These are phyloP conservation scores for Phylloporus rhodoxanthus DNA, from an alignment of 768 basidiomycete species.

Conservation along the genomic window DNA sequence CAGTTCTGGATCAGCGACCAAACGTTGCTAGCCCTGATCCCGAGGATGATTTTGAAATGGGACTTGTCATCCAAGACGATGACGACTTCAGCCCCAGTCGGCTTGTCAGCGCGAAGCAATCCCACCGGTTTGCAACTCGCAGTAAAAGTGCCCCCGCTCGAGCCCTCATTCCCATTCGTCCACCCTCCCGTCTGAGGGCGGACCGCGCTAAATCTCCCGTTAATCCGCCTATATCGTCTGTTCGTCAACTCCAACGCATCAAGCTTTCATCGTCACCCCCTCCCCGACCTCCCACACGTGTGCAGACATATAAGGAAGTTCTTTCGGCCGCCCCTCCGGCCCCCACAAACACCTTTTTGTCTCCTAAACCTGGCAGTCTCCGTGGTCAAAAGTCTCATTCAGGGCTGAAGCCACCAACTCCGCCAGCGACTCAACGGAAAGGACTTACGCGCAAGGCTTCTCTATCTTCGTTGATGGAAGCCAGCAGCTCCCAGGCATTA, in stretches of 20 bases:
- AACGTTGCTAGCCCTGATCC: constrained; percentile 56
- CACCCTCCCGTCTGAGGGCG: constrained; percentile 54
- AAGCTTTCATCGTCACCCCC: constrained; percentile 68
- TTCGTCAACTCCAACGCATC: constrained; percentile 62
- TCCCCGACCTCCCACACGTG: constrained; percentile 43
- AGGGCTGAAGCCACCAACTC: constrained; percentile 70
- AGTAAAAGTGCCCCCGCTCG: constrained; percentile 58
- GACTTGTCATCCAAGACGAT: constrained; percentile 79
- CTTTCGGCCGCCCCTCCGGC: constrained; percentile 44
- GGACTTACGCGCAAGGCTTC: constrained; percentile 69
- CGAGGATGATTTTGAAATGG: constrained; percentile 83
- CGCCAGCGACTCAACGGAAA: constrained; percentile 56
- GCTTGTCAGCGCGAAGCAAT: constrained; percentile 47
- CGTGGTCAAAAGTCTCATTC: constrained; percentile 82
- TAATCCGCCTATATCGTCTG: constrained; percentile 63
- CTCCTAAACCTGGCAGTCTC: constrained; percentile 67
- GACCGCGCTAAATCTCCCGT: constrained; percentile 71
- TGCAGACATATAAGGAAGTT: constrained; percentile 55
- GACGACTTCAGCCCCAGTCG: constrained; percentile 77
- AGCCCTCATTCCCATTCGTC: constrained; percentile 45
- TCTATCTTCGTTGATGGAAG: constrained; percentile 66
- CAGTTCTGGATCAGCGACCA: constrained; percentile 48
- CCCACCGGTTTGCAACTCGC: constrained; percentile 42
- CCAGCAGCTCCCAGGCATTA: constrained; percentile 48
- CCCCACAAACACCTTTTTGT: constrained; percentile 52